Evolutionary conservation across 495 filamentous ascomycete genomes (phyloP), one percentile per base, ranked within the genome.

Genomic region (Talaromyces wortmannii): DNA sequence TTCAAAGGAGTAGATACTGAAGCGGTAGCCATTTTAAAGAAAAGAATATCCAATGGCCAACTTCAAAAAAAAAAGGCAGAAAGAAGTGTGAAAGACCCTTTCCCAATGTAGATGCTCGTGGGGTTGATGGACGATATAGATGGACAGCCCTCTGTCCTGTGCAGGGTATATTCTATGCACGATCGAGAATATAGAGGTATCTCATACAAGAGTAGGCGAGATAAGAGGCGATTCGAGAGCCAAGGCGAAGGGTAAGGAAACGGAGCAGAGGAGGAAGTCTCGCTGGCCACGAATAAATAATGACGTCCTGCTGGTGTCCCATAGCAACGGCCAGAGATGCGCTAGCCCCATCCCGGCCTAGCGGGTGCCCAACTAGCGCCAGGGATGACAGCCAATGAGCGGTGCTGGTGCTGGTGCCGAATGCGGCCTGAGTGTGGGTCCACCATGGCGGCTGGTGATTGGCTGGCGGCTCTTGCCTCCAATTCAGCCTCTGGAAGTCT

Each of bases 1-100:
- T 95, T 96, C 67, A 92, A 77, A 43, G 94, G 94, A 55, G 94
- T 98, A 53, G 89, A 88, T 67, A 97, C 86, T 63, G 87, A 80
- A 71, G 84, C 81, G 65, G 89, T 88, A 69, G 94, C 91, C 94
- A 97, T 98, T 64, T 61, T 80, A 56, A 58, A 59, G 10, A 30
- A 2, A 48, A 48, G 16, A 10, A 2, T 63, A 67, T 67, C 62
- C 63, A 70, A 59, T 59, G 60, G 65, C 69, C 71, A 78, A 77
- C 6, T 23, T 4, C n/a, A n/a, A n/a, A 23, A 23, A 23, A 23
- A 23, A 2, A 23, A 2, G 23, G 23, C 23, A 2, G 23, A 23
- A 23, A 23, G 23, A 23, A 23, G 23, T 23, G 23, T 23, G 23
- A 23, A 23, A 23, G 23, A 23, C 23, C 23, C 23, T 23, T 23